phyloP scores from a whole-genome alignment of 352 stramenopile genomes.

The Globisporangium nagaii region DNA sequence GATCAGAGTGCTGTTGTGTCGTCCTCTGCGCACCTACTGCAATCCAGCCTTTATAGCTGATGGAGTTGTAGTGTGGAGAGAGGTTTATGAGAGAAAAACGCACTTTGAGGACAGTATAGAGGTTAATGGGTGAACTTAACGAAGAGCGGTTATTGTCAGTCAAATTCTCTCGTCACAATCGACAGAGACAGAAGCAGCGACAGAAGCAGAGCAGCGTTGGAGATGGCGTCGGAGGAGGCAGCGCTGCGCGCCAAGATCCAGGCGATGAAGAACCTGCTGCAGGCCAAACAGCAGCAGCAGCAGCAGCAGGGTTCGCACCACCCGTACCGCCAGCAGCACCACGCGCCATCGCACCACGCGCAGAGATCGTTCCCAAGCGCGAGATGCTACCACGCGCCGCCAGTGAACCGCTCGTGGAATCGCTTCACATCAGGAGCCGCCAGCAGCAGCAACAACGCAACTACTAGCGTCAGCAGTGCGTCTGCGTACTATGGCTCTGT shows the following conservation, averaged over 20 bases:
- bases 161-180: no score
- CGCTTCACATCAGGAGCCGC: constrained; percentile 11
- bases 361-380: constrained; percentile 1
- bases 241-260: constrained; percentile 78
- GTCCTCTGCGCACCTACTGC: no score
- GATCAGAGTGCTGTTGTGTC: no score
- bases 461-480: neutral
- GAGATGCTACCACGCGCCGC: constrained; percentile 4
- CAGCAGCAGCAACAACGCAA: neutral
- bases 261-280: constrained; percentile 74
- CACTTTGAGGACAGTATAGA: no score
- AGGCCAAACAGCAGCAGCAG: constrained; percentile 29
- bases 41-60: no score
- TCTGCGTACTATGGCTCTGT: neutral
- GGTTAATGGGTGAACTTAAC: no score
- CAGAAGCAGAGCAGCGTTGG: constrained; percentile 5
- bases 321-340: neutral
- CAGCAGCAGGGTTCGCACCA: constrained; percentile 3
- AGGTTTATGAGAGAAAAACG: no score
- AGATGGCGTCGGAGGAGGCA: constrained; percentile 46
- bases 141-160: no score
- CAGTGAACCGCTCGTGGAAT: constrained; percentile 44
- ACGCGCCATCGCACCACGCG: neutral
- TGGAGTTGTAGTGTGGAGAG: no score
- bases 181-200: no score